Base-by-base conservation (phyloP, 176 grass and related monocot species). In the Oryza coarctata region DNA sequence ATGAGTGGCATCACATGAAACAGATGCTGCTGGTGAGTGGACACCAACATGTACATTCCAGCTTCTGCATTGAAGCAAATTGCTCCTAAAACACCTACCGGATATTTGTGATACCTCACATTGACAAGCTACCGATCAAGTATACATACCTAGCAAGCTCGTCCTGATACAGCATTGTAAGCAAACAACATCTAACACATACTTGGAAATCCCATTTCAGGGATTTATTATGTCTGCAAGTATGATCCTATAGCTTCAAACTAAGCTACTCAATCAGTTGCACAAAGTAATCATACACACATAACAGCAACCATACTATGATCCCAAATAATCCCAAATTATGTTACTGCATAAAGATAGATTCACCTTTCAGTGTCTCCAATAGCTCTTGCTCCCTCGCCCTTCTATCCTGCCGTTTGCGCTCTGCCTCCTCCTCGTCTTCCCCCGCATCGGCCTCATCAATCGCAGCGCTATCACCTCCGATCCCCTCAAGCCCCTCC, bases 331-430 rank as follows among this genome's bases (percentile, higher is more conserved):
- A 45, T 55, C 28, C 12, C 70, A 82, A 36, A 74, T 68, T 26
- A 8, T 0, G n/a, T 73, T 45, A 67, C 9, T 32, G 62, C 11
- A 68, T 44, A 61, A 80, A 69, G 38, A 77, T 58, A 79, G 40
- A 35, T 87, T 84, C 81, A 95, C 95, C 95, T 98, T 91, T 91
- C 22, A 95, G 71, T 40, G 69, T 88, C 58, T 85, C 92, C 86
- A 90, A 89, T 14, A 93, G 79, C 75, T 98, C 90, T 74, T 91
- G 82, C 82, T 95, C 92, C 68, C 78, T 93, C 64, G 36, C 92
- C 67, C 20, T 80, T 57, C 71, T 80, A 81, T 81, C 66, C 71
- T 76, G 74, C 77, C 71, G 83, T 86, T 64, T 63, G 52, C 71
- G 74, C 77, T 92, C 80, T 27, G 67, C 77, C 14, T 90, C 77